Evolutionary conservation across 2,329 filamentous ascomycete genomes (phyloP), one percentile per base, ranked within the genome.

Genomic region (Colletotrichum plurivorum): DNA sequence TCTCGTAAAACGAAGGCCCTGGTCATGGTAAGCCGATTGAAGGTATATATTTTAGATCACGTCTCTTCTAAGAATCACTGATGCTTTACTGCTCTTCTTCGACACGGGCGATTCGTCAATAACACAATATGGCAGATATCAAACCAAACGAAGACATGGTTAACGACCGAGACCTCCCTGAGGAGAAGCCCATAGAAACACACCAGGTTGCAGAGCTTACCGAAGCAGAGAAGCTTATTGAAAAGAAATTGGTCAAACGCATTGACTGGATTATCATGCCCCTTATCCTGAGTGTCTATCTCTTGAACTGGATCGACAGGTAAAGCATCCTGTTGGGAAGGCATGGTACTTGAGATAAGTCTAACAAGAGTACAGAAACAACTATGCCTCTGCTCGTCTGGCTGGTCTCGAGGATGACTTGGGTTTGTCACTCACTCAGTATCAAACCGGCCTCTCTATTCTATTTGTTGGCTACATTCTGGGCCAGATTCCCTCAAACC

Each of bases 391-490:
- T n/a, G 62, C 54, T n/a, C 61, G 61, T 18, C 61, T 64, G 15
- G 61, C 61, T 18, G 61, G 61, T 5, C 45, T 64, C 7, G 61
- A 64, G 39, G 71, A 75, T 15, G 76, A 80, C 39, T 73, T 81
- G 20, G 63, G 72, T 54, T 73, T 81, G 53, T 73, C 70, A 7
- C 63, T 72, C 8, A 72, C 75, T 16, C 71, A 80, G 31, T 80
- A 71, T 43, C 69, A 71, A 41, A 69, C 69, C 16, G 69, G 69
- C 4, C 69, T 72, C 22, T 71, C 69, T 3, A 59, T 72, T 39
- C 65, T 72, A 5, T 77, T 78, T 48, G 75, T 80, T n/a, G 77
- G 79, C 9, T 74, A 75, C 45, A 74, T 76, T 45, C 45, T 76
- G 15, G 74, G 71, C 51, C 73, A 74, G 20, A 58, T 75, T 4